phyloP scores from a whole-genome alignment of 352 stramenopile species.

The Globisporangium iwayamae region DNA sequence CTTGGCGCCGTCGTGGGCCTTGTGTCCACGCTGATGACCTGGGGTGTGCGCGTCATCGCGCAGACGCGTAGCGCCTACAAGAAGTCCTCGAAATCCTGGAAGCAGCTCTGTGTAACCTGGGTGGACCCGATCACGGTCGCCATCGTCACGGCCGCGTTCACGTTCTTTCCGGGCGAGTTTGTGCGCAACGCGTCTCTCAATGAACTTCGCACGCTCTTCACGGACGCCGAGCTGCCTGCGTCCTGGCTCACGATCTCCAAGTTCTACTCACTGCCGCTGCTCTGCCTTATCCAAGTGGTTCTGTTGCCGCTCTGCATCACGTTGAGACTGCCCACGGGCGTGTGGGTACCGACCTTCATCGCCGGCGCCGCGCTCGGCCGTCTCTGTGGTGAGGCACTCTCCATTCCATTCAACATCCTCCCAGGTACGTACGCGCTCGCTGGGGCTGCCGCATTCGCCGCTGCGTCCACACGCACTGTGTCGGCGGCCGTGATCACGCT shows the following conservation, averaged over 20 bases:
- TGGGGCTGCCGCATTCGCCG: slow-evolving; percentile 69
- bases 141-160: slow-evolving; percentile 56
- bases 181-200: slow-evolving; percentile 46
- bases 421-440: slow-evolving; percentile 78
- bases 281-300: slow-evolving; percentile 51
- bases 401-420: slow-evolving; percentile 23
- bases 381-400: slow-evolving; percentile 66
- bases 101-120: slow-evolving; percentile 53
- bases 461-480: slow-evolving; percentile 67
- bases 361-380: slow-evolving; percentile 75
- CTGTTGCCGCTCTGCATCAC: slow-evolving; percentile 82
- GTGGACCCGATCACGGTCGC: slow-evolving; percentile 63
- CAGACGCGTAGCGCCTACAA: slow-evolving; percentile 29
- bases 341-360: slow-evolving; percentile 86
- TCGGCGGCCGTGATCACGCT: slow-evolving; percentile 85
- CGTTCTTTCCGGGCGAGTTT: slow-evolving; percentile 74
- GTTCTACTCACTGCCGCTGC: slow-evolving; percentile 53
- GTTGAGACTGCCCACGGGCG: slow-evolving; percentile 72
- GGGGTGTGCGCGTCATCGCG: slow-evolving; percentile 53
- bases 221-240: slow-evolving; percentile 33
- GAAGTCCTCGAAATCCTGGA: slow-evolving; percentile 44
- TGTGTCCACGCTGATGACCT: slow-evolving; percentile 52
- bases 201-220: slow-evolving; percentile 67
- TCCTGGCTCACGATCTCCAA: slow-evolving; percentile 57
- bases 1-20: slow-evolving; percentile 61